Evolutionary conservation across 805 yeast genomes (phyloP).

Genomic region (Saturnispora silvae): DNA sequence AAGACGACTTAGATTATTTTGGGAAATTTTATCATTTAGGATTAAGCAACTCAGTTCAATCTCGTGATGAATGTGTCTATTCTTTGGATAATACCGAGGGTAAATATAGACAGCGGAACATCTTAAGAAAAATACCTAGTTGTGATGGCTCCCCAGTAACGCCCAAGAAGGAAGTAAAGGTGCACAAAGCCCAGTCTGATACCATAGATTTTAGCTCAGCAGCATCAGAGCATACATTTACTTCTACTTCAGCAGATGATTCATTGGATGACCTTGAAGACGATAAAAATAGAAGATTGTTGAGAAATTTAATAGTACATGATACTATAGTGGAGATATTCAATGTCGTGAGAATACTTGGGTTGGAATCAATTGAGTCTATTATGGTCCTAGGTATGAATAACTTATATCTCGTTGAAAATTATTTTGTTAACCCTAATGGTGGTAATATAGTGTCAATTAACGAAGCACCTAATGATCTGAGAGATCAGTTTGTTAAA

Average conservation of each 20-base stretch:
- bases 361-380: slow-evolving; percentile 69
- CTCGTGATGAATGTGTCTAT: slow-evolving; percentile 27
- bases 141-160: not conserved
- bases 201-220: too few species aligned
- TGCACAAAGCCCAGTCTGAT: too few species aligned
- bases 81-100: slow-evolving; percentile 62
- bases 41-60: slow-evolving; percentile 26
- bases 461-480: slow-evolving; percentile 49
- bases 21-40: slow-evolving; percentile 37
- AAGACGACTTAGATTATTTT: slow-evolving; percentile 45
- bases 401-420: slow-evolving; percentile 58
- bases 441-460: slow-evolving; percentile 53
- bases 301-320: slow-evolving; percentile 56
- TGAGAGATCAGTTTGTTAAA: slow-evolving; percentile 60
- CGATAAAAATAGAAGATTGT: slow-evolving; percentile 65
- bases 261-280: slow-evolving; percentile 25
- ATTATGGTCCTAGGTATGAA: slow-evolving; percentile 57
- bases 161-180: too few species aligned
- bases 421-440: slow-evolving; percentile 46
- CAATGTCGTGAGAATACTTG: slow-evolving; percentile 68
- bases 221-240: too few species aligned
- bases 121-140: slow-evolving; percentile 30
- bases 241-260: not conserved
- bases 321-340: slow-evolving; percentile 64
- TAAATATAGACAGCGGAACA: slow-evolving; percentile 51